A percentile compares a stretch with the other conserved stretches of the same genome.
Conservation (phyloP, 306 rosid genomes). For the Prunus salicina region DNA sequence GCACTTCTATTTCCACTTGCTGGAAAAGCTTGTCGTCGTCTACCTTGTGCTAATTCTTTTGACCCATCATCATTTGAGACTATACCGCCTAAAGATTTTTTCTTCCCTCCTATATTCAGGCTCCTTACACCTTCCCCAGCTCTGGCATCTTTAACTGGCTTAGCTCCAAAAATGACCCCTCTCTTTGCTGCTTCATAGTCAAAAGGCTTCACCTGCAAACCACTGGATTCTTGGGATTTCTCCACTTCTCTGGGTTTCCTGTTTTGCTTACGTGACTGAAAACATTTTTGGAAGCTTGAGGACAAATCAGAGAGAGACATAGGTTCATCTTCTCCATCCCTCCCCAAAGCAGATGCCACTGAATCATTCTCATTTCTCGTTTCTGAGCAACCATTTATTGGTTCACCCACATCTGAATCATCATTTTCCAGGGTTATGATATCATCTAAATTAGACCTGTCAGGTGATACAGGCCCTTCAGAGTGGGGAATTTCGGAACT, state of each 20-base stretch:
- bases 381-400: constrained; percentile 21
- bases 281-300: constrained; percentile 48
- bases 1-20: constrained; percentile 61
- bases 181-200: constrained; percentile 60
- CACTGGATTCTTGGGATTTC: constrained; percentile 37
- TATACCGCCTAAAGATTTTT: constrained; percentile 26
- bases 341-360: constrained; percentile 25
- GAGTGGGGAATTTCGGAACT: constrained; percentile 22
- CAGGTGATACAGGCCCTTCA: constrained; percentile 28
- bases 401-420: constrained; percentile 38
- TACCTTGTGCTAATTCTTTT: constrained; percentile 41
- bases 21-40: constrained; percentile 72
- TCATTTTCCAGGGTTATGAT: constrained; percentile 40
- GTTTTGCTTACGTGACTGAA: constrained; percentile 33
- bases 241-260: constrained; percentile 26
- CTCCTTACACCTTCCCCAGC: constrained; percentile 15
- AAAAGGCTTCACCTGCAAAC: constrained; percentile 45
- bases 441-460: constrained; percentile 23
- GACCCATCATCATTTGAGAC: constrained; percentile 33
- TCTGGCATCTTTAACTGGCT: background rate
- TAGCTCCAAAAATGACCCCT: constrained; percentile 44
- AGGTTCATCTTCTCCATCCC: constrained; percentile 42
- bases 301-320: constrained; percentile 63
- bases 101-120: constrained; percentile 29
- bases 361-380: constrained; percentile 22